Evolutionary conservation across 176 grass and related monocot species (phyloP), one percentile per base, ranked within the genome.

Genomic region (Oryza australiensis): DNA sequence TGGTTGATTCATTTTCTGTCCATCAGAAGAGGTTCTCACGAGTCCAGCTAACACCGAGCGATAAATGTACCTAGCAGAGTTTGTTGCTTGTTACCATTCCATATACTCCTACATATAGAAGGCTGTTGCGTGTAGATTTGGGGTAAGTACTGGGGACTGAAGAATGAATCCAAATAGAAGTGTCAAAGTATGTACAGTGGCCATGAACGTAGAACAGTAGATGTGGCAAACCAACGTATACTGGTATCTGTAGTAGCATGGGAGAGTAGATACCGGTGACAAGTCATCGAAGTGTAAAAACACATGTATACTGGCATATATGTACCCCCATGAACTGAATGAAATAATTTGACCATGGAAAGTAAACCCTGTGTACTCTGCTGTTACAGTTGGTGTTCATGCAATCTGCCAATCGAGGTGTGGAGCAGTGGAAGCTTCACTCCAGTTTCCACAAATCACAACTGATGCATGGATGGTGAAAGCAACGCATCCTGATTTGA

Each of bases 11-110:
- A 12, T 65, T 73, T 29, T 42, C 41, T 55, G 48, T 20, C 51
- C 33, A 3, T 60, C 55, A 35, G 59, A 65, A 75, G 72, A 20
- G 14, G 68, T 68, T 74, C 74, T 43, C 57, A 67, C 5, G 23
- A 60, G 9, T 26, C 45, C 75, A 40, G 75, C 69, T 68, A 41
- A 64, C 62, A 49, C 27, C 48, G 35, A 80, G 70, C 60, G 38
- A 80, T 40, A 69, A 68, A n/a, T 80, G 81, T 84, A 75, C 12
- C 64, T 85, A 71, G 15, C 40, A 64, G 76, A 53, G 70, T 32
- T 67, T 53, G 60, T 66, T 80, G 11, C 26, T 66, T 75, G 68
- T 66, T 78, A 32, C 74, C 38, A 42, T 74, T 68, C 12, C 43
- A 20, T 85, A 73, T 3, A n/a, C n/a, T n/a, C n/a, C n/a, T n/a